A percentile compares a stretch with the other conserved stretches of the same genome.
These are phyloP conservation scores for Rhododendron simsii DNA, from an alignment of 148 eudicot genomes.

Conservation along the genomic window DNA sequence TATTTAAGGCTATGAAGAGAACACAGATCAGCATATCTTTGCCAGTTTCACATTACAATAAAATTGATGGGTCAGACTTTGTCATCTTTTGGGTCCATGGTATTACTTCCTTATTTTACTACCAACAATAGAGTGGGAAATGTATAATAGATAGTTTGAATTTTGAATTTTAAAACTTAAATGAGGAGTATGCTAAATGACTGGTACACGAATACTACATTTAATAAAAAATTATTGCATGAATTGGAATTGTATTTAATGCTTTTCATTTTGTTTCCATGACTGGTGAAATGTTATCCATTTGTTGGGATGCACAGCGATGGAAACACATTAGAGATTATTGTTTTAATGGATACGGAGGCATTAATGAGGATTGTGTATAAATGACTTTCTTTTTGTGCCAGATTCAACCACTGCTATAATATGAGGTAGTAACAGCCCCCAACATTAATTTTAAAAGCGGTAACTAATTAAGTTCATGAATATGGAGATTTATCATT, in stretches of 20 bases:
- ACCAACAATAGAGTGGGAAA: not conserved
- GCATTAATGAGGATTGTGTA: too few species aligned
- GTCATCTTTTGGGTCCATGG: not conserved
- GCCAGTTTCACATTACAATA: not conserved
- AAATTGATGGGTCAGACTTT: not conserved
- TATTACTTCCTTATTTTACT: not conserved
- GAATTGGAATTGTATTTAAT: not conserved
- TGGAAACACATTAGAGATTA: not conserved
- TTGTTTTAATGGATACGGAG: too few species aligned
- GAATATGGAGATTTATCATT: not conserved
- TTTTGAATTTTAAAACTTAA: not conserved
- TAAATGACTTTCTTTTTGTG: not conserved
- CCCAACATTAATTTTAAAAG: not conserved
- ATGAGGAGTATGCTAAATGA: not conserved
- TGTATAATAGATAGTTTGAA: not conserved
- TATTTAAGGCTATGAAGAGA: not conserved
- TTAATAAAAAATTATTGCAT: not conserved
- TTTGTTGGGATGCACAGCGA: not conserved
- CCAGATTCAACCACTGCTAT: not conserved
- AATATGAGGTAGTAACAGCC: not conserved
- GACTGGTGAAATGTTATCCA: too few species aligned
- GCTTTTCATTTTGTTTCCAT: not conserved
- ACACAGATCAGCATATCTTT: not conserved
- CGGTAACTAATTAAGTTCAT: not conserved
- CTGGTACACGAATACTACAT: not conserved